Evolutionary conservation across 2,329 filamentous ascomycete species (phyloP).

Genomic region (Cladosporium sp.): DNA sequence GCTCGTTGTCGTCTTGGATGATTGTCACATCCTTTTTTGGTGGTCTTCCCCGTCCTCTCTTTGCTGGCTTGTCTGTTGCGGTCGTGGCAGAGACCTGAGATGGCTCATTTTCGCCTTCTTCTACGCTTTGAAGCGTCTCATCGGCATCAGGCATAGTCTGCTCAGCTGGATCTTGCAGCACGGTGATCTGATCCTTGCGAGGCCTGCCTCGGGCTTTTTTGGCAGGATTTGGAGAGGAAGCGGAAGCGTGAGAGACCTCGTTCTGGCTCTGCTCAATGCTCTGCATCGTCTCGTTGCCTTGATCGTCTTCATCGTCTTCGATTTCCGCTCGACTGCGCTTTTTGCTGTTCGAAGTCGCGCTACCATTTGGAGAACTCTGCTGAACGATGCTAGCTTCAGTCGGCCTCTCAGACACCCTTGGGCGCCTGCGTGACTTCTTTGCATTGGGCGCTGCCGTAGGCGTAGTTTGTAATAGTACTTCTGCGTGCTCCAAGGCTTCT

Average conservation of each 20-base stretch:
- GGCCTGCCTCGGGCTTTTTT: conserved; percentile 5
- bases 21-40: conserved; percentile 19
- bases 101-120: conserved; percentile 12
- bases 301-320: conserved; percentile 1
- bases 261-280: conserved; percentile 15
- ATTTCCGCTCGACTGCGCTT: conserved; percentile 7
- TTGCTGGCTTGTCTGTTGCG: neutral
- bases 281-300: conserved; percentile 14
- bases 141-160: conserved; percentile 3
- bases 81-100: conserved; percentile 3
- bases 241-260: conserved; percentile 2
- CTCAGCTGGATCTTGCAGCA: conserved; percentile 21
- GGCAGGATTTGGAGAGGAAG: neutral
- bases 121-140: conserved; percentile 5
- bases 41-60: conserved; percentile 10
- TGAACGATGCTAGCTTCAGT: neutral
- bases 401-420: neutral
- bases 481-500: conserved; percentile 4
- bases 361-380: neutral
- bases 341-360: conserved; percentile 2
- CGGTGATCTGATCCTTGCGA: conserved; percentile 5
- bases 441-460: neutral
- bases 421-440: neutral
- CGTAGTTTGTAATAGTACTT: conserved; percentile 1
- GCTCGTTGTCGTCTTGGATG: conserved; percentile 20